Evolutionary conservation across 225 moss, liverwort and hornwort genomes (phyloP).

Genomic region (Sphagnum tenellum): DNA sequence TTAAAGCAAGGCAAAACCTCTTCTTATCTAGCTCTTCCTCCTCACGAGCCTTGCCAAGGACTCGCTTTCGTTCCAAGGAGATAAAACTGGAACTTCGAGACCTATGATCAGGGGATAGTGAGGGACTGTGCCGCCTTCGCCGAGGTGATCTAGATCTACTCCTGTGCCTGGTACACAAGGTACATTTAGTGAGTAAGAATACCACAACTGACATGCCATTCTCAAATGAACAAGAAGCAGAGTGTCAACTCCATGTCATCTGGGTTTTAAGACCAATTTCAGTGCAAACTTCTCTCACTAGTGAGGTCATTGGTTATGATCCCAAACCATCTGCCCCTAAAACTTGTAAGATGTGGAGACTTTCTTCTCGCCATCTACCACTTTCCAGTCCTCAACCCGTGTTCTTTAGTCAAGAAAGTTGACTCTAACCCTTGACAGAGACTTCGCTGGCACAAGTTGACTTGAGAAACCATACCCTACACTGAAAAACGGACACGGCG

Average conservation of each 20-base stretch:
- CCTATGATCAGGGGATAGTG: constrained; percentile 9
- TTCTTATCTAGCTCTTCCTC: constrained; percentile 85
- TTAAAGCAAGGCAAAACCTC: constrained; percentile 31
- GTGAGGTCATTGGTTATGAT: neutral
- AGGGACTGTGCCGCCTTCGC: constrained; percentile 62
- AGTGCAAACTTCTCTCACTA: constrained; percentile 1
- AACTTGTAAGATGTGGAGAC: constrained; percentile 2
- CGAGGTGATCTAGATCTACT: constrained; percentile 74
- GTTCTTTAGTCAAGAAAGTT: too few species aligned
- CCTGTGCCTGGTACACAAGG: constrained; percentile 57
- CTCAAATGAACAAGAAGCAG: too few species aligned
- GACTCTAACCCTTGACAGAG: too few species aligned
- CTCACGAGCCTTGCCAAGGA: constrained; percentile 66
- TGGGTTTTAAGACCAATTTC: neutral
- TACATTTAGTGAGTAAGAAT: constrained; percentile 6
- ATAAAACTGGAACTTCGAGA: constrained; percentile 66
- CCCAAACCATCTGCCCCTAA: neutral
- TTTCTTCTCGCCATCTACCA: neutral
- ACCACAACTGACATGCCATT: too few species aligned
- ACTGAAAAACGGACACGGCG: constrained; percentile 26
- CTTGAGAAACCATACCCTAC: constrained; percentile 20
- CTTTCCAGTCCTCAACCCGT: constrained; percentile 11
- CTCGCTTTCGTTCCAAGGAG: constrained; percentile 68
- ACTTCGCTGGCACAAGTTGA: neutral
- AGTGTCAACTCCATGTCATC: too few species aligned